phyloP scores from a whole-genome alignment of 2,329 filamentous ascomycete species.

The Penicillium janthinellum region DNA sequence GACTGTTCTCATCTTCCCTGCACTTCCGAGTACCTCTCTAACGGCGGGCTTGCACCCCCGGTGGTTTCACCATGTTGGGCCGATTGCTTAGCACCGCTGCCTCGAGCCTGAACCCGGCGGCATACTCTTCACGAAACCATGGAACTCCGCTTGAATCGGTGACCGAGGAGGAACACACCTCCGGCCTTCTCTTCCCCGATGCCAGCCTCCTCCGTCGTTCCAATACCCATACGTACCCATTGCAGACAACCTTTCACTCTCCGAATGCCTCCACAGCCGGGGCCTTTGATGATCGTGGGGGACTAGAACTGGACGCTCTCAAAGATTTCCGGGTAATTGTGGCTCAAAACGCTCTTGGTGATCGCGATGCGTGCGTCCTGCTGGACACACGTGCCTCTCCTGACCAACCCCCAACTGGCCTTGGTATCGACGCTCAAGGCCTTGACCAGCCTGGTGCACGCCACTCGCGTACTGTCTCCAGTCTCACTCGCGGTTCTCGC shows the following conservation, averaged over 20 bases:
- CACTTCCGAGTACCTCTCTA: conserved; percentile 13
- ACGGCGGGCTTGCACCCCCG: conserved; percentile 14
- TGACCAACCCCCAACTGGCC: conserved; percentile 34
- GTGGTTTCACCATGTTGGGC: conserved; percentile 43
- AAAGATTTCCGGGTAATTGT: conserved; percentile 52
- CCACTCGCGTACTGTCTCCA: conserved; percentile 44
- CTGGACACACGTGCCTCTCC: conserved; percentile 45
- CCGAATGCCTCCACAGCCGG: conserved; percentile 46
- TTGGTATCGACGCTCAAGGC: conserved; percentile 39
- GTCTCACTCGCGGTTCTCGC: conserved; percentile 39
- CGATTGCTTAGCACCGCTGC: conserved; percentile 48
- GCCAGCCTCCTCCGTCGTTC: conserved; percentile 46
- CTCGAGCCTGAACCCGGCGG: conserved; percentile 46
- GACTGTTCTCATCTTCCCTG: conserved; percentile 20
- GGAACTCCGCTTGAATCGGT: conserved; percentile 48
- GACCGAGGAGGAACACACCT: conserved; percentile 53
- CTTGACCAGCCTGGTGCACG: conserved; percentile 32
- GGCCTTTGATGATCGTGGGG: conserved; percentile 51
- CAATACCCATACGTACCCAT: conserved; percentile 43
- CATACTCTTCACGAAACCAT: conserved; percentile 40
- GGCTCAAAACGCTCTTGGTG: conserved; percentile 52
- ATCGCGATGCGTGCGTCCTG: conserved; percentile 50
- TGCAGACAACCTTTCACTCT: conserved; percentile 46
- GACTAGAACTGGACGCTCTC: conserved; percentile 47
- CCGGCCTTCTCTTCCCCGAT: conserved; percentile 51